Evolutionary conservation across 2,329 filamentous ascomycete species (phyloP), one percentile per base, ranked within the genome.

Genomic region (Magnaporthiopsis poae): DNA sequence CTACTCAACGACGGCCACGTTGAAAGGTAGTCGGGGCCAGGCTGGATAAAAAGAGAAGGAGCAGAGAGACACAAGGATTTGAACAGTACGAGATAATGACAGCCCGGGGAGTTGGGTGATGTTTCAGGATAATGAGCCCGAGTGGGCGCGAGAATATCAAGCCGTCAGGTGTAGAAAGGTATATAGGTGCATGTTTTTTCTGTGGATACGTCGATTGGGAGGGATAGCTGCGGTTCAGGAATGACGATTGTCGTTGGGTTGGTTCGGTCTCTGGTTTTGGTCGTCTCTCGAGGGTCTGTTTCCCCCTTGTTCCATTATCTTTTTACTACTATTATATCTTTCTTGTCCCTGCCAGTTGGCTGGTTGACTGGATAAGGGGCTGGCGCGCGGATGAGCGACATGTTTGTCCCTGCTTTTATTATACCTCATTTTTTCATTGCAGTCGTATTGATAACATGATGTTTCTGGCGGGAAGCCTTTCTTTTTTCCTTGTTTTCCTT

Each of bases 1-100:
- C 80, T 96, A 70, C 84, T 98, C 71, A 98, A 98, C 76, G 91
- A 96, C 73, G 93, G 91, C 7, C 90, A 94, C 70, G 76, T 77
- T 66, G 84, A 86, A 75, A 80, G 80, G 71, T 66, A 46, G n/a
- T 69, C 46, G 15, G 2, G 11, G 46, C 21, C 8, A 8, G 8
- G 18, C 13, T 13, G 27, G 27, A 27, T 27, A 27, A 27, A 46
- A 35, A 35, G 35, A 11, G 35, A 35, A 46, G 11, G 39, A 46
- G 46, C 7, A 9, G 21, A 56, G 9, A 56, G 21, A n/a, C 2
- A 0, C 35, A 56, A 25, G 5, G 46, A 21, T 56, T 46, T 21
- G 7, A 25, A 56, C n/a, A 11, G 21, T 56, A 56, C n/a, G 46
- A 21, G 46, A 56, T 7, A 25, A 56, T 25, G 46, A 56, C 46